Percentiles rank a stretch among this genome's conserved stretches.
These are phyloP conservation scores for Platanthera zijinensis DNA, from an alignment of 106 monocot genomes.

Conservation along the genomic window DNA sequence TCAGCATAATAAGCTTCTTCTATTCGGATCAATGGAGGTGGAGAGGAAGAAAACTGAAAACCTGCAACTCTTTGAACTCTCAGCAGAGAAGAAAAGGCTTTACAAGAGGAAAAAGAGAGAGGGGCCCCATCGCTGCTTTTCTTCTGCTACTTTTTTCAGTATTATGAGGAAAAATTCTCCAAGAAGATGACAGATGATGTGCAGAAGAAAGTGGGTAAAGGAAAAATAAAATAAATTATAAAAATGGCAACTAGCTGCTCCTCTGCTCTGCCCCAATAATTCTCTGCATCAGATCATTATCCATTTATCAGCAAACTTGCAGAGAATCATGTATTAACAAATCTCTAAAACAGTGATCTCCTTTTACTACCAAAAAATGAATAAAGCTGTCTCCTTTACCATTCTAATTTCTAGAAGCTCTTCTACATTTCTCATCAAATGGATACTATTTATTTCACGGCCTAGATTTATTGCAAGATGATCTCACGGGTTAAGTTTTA, in stretches of 20 bases:
- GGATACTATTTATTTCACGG: too few relatives aligned
- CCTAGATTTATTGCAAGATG: too few relatives aligned
- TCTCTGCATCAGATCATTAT: neutral
- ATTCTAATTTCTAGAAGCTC: too few relatives aligned
- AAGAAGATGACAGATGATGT: neutral
- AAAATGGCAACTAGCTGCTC: neutral
- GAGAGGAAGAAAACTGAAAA: too few relatives aligned
- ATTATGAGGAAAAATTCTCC: neutral
- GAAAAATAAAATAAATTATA: neutral
- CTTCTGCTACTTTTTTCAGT: neutral
- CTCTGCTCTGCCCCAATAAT: neutral
- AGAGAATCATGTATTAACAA: neutral
- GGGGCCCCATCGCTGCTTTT: neutral
- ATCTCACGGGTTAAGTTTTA: too few relatives aligned
- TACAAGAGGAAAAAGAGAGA: neutral
- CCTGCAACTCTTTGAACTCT: neutral
- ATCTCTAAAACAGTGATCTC: neutral
- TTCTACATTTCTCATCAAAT: too few relatives aligned
- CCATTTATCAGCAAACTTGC: neutral
- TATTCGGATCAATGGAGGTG: neutral
- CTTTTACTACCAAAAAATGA: too few relatives aligned
- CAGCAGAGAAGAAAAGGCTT: neutral
- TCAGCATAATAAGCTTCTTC: neutral
- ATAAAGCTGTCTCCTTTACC: too few relatives aligned
- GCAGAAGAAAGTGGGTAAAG: neutral